phyloP scores from a whole-genome alignment of 306 rosid genomes.

The Vachellia pachyceras region DNA sequence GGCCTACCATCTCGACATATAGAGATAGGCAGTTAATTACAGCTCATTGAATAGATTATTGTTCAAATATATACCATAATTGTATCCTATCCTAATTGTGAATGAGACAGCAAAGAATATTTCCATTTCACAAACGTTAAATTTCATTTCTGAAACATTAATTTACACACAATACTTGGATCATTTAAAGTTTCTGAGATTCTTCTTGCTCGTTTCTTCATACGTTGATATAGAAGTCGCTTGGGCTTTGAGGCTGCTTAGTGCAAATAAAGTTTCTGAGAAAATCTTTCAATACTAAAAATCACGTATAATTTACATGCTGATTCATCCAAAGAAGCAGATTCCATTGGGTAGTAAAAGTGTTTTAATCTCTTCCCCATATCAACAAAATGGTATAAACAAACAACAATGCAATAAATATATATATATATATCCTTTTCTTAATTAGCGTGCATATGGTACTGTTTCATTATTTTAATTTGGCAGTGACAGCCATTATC shows the following conservation, averaged over 20 bases:
- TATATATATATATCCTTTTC: not conserved
- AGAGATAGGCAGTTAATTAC: not conserved
- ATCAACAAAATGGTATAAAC: constrained; percentile 38
- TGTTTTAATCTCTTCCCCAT: constrained; percentile 33
- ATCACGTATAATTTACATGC: not conserved
- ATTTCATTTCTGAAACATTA: not conserved
- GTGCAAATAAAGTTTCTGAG: not conserved
- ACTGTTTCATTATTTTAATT: constrained; percentile 5
- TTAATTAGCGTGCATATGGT: constrained; percentile 16
- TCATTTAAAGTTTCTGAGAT: not conserved
- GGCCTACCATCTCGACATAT: not conserved
- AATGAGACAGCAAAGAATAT: not conserved
- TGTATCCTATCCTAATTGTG: not conserved
- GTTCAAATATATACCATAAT: not conserved
- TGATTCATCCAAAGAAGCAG: constrained; percentile 24
- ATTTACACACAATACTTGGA: not conserved
- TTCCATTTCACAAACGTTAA: not conserved
- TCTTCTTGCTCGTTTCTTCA: not conserved
- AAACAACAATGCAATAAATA: constrained; percentile 40
- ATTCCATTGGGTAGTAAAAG: constrained; percentile 32
- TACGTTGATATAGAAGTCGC: not conserved
- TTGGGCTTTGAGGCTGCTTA: not conserved
- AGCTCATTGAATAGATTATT: not conserved
- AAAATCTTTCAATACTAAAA: not conserved
- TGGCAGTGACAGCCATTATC: constrained; percentile 36